Percentiles rank a stretch among this genome's conserved stretches.
Evolutionary conservation across 768 basidiomycete species (phyloP).

Genomic region (Xerocomellus amylosporus): DNA sequence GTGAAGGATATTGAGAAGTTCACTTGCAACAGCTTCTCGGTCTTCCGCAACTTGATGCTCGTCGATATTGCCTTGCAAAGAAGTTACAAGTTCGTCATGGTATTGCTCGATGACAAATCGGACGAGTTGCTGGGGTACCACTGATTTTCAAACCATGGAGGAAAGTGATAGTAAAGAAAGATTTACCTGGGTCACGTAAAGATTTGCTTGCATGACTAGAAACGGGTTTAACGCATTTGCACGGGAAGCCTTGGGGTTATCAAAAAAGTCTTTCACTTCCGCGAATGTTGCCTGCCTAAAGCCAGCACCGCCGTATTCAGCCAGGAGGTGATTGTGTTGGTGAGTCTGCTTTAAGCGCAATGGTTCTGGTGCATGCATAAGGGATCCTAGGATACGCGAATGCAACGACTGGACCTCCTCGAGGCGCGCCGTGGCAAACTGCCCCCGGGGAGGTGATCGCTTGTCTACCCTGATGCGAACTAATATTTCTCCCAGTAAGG

Average conservation of each 20-base stretch:
- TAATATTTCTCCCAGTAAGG: conserved; percentile 80
- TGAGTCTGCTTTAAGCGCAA: conserved; percentile 63
- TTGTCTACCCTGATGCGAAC: conserved; percentile 86
- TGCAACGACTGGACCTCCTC: conserved; percentile 85
- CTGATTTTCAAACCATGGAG: not conserved
- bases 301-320: conserved; percentile 65
- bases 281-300: conserved; percentile 83
- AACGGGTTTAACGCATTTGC: conserved; percentile 86
- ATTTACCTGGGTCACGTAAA: conserved; percentile 86
- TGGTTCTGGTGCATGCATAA: conserved; percentile 73
- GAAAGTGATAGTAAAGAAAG: not conserved
- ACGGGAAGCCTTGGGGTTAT: conserved; percentile 83
- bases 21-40: conserved; percentile 81
- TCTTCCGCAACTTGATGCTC: conserved; percentile 67
- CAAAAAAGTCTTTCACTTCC: conserved; percentile 88
- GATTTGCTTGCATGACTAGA: conserved; percentile 88
- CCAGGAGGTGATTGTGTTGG: conserved; percentile 46
- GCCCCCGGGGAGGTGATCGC: conserved; percentile 79
- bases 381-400: conserved; percentile 66
- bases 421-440: conserved; percentile 78
- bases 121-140: conserved; percentile 72
- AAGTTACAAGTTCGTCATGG: conserved; percentile 76
- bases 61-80: conserved; percentile 62
- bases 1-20: conserved; percentile 82
- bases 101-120: conserved; percentile 93